Percentiles rank a stretch among this genome's conserved stretches.
These are phyloP conservation scores for Pythium myriotylum DNA, from an alignment of 352 stramenopile genomes.

Conservation along the genomic window DNA sequence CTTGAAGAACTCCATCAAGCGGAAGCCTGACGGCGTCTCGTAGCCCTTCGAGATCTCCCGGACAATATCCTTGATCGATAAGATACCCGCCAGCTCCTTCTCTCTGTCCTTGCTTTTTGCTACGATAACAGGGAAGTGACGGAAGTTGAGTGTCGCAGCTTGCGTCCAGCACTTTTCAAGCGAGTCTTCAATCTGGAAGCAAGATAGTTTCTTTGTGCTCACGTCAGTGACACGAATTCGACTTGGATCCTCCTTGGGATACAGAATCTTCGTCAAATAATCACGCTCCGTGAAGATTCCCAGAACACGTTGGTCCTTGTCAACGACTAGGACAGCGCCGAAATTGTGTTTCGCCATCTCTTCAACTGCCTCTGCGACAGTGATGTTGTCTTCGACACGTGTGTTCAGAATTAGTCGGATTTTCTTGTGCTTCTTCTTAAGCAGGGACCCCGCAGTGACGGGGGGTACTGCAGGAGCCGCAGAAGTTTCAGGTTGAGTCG, in stretches of 20 bases:
- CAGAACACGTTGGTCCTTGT: constrained; percentile 81
- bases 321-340: constrained; percentile 78
- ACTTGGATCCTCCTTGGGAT: constrained; percentile 65
- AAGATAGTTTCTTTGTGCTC: constrained; percentile 53
- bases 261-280: constrained; percentile 81
- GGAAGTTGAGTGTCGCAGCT: constrained; percentile 65
- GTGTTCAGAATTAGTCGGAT: constrained; percentile 86
- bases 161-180: constrained; percentile 82
- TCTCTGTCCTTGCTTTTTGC: constrained; percentile 73
- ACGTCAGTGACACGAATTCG: constrained; percentile 61
- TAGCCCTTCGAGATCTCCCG: constrained; percentile 84
- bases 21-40: constrained; percentile 70
- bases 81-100: constrained; percentile 79
- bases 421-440: constrained; percentile 86
- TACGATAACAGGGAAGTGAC: constrained; percentile 83
- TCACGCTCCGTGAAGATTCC: constrained; percentile 88
- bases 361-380: constrained; percentile 71
- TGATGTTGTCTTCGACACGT: constrained; percentile 74
- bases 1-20: constrained; percentile 88
- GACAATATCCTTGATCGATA: constrained; percentile 88
- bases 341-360: constrained; percentile 82
- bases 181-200: constrained; percentile 76
- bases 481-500: constrained; percentile 5
- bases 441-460: constrained; percentile 66
- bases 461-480: constrained; percentile 30